Evolutionary conservation across 331 rosid genomes (phyloP), one percentile per base, ranked within the genome.

Genomic region (Acacia concinna): DNA sequence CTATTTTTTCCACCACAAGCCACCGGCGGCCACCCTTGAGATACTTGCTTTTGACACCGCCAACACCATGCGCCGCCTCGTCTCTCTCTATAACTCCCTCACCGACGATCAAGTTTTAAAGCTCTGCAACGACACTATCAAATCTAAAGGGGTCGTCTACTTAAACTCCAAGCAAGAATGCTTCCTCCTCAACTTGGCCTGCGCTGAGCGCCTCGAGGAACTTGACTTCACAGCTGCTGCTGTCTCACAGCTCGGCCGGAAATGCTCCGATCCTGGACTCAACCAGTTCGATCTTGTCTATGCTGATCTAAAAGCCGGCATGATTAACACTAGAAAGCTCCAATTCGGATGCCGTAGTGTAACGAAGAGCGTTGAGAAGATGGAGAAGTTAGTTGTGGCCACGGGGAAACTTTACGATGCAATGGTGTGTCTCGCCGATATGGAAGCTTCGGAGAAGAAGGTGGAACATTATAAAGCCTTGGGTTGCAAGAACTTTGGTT

Each of bases 1-100:
- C 21, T 12, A 84, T n/a, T 85, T 85, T 75, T 82, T 79, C 54
- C 73, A 59, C 0, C 73, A 78, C 0, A 81, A 85, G 17, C 27
- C 79, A 0, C 47, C 81, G 2, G 35, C 76, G 3, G 74, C 84
- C 0, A 82, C 87, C 2, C 90, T 92, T 2, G 89, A 90, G 1
- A 84, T 92, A 27, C 93, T 90, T n/a, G 69, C 92, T 8, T 92
- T 92, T 65, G 91, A 92, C 17, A 78, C 91, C 0, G 96, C 90
- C 18, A 89, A 86, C 60, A 84, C 85, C 54, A 90, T 92, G 92
- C 80, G 93, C 4, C 86, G 90, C 54, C 86, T 90, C 1, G 59
- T 87, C 64, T 83, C 90, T 8, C 91, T 92, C 46, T 79, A 90
- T 83, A 78, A 83, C 1, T 90, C 97, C 38, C 85, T 90, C 47